phyloP scores from a whole-genome alignment of 2,329 filamentous ascomycete genomes.

The Coniochaeta prunicola region DNA sequence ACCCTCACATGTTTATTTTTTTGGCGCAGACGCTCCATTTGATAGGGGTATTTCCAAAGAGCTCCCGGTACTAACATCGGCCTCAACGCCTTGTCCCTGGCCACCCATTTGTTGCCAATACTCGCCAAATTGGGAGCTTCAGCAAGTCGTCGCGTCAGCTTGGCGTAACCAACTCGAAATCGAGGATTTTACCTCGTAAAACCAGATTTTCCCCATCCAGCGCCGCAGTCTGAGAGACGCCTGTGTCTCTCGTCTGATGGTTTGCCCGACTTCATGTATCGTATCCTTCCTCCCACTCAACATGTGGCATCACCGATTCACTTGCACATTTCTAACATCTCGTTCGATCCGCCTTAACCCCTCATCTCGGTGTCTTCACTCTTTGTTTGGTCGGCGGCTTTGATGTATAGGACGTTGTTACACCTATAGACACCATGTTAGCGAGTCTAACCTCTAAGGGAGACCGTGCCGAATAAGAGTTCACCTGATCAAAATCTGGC shows the following conservation, averaged over 20 bases:
- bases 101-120: not conserved
- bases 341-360: conserved; percentile 23
- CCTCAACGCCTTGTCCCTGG: not conserved
- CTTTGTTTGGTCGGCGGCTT: conserved; percentile 44
- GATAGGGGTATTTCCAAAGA: not conserved
- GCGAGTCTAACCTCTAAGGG: not conserved
- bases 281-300: too few species aligned
- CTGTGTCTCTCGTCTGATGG: too few species aligned
- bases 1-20: not conserved
- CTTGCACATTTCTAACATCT: not conserved
- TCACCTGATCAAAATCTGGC: conserved; percentile 87
- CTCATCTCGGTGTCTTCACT: conserved; percentile 53
- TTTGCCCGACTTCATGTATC: too few species aligned
- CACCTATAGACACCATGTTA: conserved; percentile 11
- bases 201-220: too few species aligned
- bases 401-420: conserved; percentile 96
- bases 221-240: too few species aligned
- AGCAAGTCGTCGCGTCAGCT: not conserved
- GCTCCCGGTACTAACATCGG: not conserved
- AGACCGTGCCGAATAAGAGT: conserved; percentile 12
- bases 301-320: not conserved
- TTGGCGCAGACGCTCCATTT: not conserved
- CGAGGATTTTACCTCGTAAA: not conserved
- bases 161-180: not conserved
- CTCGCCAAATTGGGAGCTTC: not conserved